phyloP scores from a whole-genome alignment of 176 grass and related monocot species.

The Oryza australiensis region DNA sequence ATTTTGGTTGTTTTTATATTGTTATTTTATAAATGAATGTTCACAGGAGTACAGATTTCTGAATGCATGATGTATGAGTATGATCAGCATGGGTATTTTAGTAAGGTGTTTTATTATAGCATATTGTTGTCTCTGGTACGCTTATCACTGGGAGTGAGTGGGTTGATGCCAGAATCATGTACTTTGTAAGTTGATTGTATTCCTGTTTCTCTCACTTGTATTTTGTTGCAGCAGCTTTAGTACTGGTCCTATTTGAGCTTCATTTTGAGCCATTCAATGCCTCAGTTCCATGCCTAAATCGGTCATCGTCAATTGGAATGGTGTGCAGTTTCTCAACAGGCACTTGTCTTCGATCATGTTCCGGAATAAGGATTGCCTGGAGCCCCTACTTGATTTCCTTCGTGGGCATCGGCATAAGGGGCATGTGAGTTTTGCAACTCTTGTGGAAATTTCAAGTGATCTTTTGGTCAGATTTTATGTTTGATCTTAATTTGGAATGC shows the following conservation, averaged over 20 bases:
- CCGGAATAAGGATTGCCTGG: conserved; percentile 86
- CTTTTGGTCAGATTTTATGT: no score
- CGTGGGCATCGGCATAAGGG: conserved; percentile 82
- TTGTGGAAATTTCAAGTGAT: not conserved
- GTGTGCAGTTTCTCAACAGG: conserved; percentile 91
- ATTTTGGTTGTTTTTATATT: not conserved
- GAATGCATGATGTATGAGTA: not conserved
- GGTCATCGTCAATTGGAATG: conserved; percentile 93
- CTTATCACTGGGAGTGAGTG: no score
- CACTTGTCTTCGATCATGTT: conserved; percentile 97
- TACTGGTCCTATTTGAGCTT: conserved; percentile 87
- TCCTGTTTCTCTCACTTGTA: no score
- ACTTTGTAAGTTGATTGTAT: no score
- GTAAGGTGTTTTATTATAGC: conserved; percentile 30
- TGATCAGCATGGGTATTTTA: conserved; percentile 16
- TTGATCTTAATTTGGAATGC: conserved; percentile 19
- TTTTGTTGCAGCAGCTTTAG: no score
- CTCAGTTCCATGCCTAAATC: conserved; percentile 65
- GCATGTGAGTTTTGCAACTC: conserved; percentile 58
- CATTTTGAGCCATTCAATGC: conserved; percentile 95
- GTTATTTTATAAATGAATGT: conserved; percentile 7
- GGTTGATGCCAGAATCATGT: no score
- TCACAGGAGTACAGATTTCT: not conserved
- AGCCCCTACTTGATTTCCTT: conserved; percentile 89
- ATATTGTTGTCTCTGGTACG: no score